Base-by-base conservation (phyloP, 1,284 basidiomycete species). In the Sporisorium reilianum region DNA sequence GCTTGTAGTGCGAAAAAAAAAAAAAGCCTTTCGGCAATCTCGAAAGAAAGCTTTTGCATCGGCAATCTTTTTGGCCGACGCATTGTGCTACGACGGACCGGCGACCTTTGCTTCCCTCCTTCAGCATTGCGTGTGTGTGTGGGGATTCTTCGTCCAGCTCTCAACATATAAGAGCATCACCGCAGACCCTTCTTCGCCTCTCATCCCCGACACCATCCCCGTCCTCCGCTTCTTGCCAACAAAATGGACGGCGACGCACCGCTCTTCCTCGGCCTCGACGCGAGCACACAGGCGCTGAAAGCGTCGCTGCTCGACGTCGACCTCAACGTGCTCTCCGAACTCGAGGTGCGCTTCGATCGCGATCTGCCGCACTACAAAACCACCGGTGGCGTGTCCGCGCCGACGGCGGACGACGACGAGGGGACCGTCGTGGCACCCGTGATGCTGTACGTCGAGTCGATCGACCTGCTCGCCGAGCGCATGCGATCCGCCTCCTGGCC, bases 221-320 rank as follows among this genome's bases (percentile, higher is more conserved):
- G 36, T 2, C 14, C 32, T 25, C 10, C 16, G 16, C 14, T 12
- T 34, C 9, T 38, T 16, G 3, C 6, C 28, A 9, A 2, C 36
- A 54, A 46, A 8, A 73, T 66, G 64, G n/a, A 54, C 16, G 57
- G 42, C 48, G 26, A 42, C 3, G 30, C 41, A 16, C 62, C 81
- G 1, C 89, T 91, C 59, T 94, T 94, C 84, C 90, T 95, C 26
- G 93, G 94, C 14, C 88, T 95, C 61, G 93, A 96, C 85, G 88
- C 93, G 49, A 93, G 92, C 8, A 95, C 93, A 0, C 93, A 97
- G 83, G 91, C 92, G 57, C 88, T 95, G 77, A 95, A 95, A 85
- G 86, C 86, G 0, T 86, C 86, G 1, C 66, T 94, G 46, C 88
- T 93, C 69, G 86, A 89, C 23, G 87, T 89, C 42, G 87, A 90